Base-by-base conservation (phyloP, 2,329 filamentous ascomycete species). In the Exophiala sideris region DNA sequence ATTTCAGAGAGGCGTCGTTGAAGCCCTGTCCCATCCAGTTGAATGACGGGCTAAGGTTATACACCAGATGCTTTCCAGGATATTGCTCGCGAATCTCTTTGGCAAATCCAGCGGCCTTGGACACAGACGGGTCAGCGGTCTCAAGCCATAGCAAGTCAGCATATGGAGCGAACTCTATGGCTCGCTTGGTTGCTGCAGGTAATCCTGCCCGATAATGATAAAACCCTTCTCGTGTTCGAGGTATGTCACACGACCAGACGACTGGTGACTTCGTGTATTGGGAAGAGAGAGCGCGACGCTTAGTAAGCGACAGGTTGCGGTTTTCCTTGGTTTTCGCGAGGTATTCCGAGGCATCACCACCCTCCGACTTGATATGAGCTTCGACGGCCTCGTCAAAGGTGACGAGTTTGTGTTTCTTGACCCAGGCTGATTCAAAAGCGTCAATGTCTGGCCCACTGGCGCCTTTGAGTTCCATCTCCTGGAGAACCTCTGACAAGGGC, bases 1-100 rank as follows among this genome's bases (percentile, higher is more conserved):
- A 90, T 74, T 88, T 90, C 51, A 99, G 80, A 5, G 87, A 86
- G 57, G 84, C 85, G 60, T 91, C 84, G 2, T 82, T 86, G 73
- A 97, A 99, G 29, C 92, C 94, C 69, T 97, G 91, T 9, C 85
- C 85, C 84, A 95, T 94, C 94, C 94, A 99, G 79, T 99, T 97
- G 81, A 99, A 99, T 7, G 89, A 95, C 1, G 94, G 94, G 3
- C 87, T 91, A 1, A 99, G 81, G 75, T 99, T 99, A 76, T 99
- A 99, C 0, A 97, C 92, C 20, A 99, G 81, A 34, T 89, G 88
- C 80, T 97, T 97, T 57, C 83, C 84, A 0, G 91, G 89, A 65
- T 83, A 78, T 3, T 74, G 76, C 0, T 76, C 73, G 50, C 88
- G 84, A 57, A 99, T 94, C 42, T 90, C 82, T 9, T 81, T 80